Percentiles rank a stretch among this genome's conserved stretches.
Evolutionary conservation across 225 moss, liverwort and hornwort genomes (phyloP).

Genomic region (Bryoerythrophyllum caledonicum): DNA sequence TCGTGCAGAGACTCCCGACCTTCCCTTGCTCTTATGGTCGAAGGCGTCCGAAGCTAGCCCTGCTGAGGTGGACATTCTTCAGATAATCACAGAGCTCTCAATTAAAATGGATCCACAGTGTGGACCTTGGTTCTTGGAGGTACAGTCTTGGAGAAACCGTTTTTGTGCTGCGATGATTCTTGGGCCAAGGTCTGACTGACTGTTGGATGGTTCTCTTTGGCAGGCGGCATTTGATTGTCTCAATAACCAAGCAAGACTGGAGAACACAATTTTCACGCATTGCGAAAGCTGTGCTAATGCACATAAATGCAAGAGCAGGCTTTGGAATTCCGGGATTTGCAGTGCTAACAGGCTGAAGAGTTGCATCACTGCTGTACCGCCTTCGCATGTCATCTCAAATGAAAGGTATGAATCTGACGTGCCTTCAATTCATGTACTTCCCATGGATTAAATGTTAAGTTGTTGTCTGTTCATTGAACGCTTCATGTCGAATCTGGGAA

Average conservation of each 20-base stretch:
- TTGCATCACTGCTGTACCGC: constrained; percentile 41
- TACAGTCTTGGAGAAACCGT: not conserved
- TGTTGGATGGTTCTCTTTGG: constrained; percentile 22
- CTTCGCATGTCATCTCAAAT: constrained; percentile 29
- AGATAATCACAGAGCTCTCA: constrained; percentile 41
- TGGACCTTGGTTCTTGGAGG: constrained; percentile 57
- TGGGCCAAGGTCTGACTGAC: not conserved
- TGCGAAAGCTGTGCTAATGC: constrained; percentile 28
- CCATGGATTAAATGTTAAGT: not conserved
- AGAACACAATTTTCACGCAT: constrained; percentile 35
- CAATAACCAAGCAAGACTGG: constrained; percentile 20
- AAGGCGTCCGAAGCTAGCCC: constrained; percentile 36
- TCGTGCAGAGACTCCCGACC: constrained; percentile 19
- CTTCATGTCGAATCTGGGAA: not conserved
- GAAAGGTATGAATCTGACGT: constrained; percentile 33
- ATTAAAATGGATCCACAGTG: constrained; percentile 31
- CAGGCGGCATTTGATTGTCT: constrained; percentile 48
- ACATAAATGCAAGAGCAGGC: constrained; percentile 36
- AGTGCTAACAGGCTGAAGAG: constrained; percentile 49
- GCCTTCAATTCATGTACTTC: not conserved
- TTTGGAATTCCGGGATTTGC: constrained; percentile 30
- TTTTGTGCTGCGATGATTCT: not conserved
- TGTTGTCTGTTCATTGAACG: not conserved
- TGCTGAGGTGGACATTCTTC: constrained; percentile 39
- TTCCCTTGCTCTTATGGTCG: constrained; percentile 17